A percentile compares a stretch with the other conserved stretches of the same genome.
These are phyloP conservation scores for Entomophthora muscae DNA, from an alignment of 371 early-diverging fungal species.

Conservation along the genomic window DNA sequence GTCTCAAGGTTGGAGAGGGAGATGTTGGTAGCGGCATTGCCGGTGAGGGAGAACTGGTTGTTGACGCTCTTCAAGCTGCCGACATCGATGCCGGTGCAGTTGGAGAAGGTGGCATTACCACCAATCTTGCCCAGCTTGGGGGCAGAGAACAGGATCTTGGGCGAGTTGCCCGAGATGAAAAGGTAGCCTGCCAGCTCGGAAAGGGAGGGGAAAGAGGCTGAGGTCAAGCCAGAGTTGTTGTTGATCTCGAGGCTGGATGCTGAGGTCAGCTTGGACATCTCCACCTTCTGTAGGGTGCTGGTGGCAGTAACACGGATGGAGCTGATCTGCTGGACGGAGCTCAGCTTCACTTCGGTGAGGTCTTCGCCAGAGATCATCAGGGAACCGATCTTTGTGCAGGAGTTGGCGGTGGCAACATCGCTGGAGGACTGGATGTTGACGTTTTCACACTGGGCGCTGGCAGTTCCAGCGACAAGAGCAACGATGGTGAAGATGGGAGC, in stretches of 20 bases:
- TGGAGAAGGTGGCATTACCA: conserved; percentile 4
- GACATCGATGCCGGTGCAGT: not conserved
- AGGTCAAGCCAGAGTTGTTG: conserved; percentile 7
- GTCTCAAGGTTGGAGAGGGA: conserved; percentile 14
- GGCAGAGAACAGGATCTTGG: not conserved
- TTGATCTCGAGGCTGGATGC: not conserved
- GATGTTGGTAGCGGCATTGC: conserved; percentile 16
- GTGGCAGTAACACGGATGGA: conserved; percentile 4
- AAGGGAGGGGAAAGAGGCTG: not conserved
- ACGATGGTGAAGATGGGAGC: not conserved
- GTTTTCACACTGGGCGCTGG: not conserved
- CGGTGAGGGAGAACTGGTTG: conserved; percentile 14
- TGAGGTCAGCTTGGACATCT: not conserved
- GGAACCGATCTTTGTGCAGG: not conserved
- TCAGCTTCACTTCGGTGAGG: not conserved
- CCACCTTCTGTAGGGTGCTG: not conserved
- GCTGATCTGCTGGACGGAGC: not conserved
- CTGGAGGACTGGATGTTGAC: not conserved
- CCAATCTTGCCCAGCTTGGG: conserved; percentile 3
- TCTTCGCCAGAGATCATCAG: conserved; percentile 5
- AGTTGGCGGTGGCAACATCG: not conserved
- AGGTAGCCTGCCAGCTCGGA: not conserved
- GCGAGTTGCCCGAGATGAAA: conserved; percentile 4
- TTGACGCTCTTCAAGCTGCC: not conserved
- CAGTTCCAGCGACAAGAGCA: not conserved